Percentiles rank a stretch among this genome's conserved stretches.
These are phyloP conservation scores for Paecilomyces niveus DNA, from an alignment of 2,329 filamentous ascomycete genomes.

Conservation along the genomic window DNA sequence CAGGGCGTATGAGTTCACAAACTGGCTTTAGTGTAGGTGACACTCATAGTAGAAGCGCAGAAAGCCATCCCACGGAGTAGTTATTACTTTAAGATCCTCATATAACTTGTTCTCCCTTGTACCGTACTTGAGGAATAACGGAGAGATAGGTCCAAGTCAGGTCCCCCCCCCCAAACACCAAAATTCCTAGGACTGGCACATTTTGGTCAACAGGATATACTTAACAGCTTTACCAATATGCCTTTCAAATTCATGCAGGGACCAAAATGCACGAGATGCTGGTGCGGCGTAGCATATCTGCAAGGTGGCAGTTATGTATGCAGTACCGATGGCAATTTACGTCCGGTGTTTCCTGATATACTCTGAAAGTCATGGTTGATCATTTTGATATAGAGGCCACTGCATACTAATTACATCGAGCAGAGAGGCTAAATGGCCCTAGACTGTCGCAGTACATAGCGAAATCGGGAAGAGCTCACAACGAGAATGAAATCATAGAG, in stretches of 20 bases:
- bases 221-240: not conserved
- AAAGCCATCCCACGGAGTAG: not conserved
- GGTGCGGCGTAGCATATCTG: not conserved
- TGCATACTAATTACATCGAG: not conserved
- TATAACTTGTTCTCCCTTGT: not conserved
- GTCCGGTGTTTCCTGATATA: not conserved
- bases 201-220: not conserved
- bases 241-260: not conserved
- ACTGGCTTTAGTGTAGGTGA: too few relatives aligned
- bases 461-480: not conserved
- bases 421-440: not conserved
- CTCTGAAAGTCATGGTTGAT: not conserved
- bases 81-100: not conserved
- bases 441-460: not conserved
- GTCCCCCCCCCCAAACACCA: too few relatives aligned
- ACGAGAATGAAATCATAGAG: not conserved
- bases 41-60: too few relatives aligned
- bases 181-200: not conserved
- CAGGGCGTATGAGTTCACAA: not conserved
- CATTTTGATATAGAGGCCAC: not conserved
- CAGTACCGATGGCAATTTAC: not conserved
- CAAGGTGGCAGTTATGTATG: not conserved
- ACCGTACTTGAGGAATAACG: not conserved
- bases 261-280: not conserved
- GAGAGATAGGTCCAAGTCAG: not conserved